phyloP scores from a whole-genome alignment of 805 yeast species.

The Wickerhamiella galacta region DNA sequence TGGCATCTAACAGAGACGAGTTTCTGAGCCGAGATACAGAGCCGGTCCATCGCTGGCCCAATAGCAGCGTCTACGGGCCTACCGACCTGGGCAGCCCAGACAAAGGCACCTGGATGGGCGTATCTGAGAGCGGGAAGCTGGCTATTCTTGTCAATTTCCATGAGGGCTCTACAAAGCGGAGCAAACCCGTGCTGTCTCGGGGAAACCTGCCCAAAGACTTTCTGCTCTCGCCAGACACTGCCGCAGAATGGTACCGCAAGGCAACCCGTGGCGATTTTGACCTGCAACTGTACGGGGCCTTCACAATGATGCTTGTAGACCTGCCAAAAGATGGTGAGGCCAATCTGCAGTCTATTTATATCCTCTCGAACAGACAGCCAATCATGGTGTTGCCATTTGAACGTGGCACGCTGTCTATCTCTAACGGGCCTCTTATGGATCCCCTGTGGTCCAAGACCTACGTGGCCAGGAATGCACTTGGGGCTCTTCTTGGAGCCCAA shows the following conservation, averaged over 20 bases:
- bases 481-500: slow-evolving; percentile 1
- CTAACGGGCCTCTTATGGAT: slow-evolving; percentile 46
- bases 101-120: slow-evolving; percentile 88
- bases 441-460: slow-evolving; percentile 59
- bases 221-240: slow-evolving; percentile 23
- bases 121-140: slow-evolving; percentile 39
- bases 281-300: slow-evolving; percentile 15
- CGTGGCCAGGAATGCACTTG: slow-evolving; percentile 33
- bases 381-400: slow-evolving; percentile 5
- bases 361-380: slow-evolving; percentile 8
- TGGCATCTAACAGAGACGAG: slow-evolving; percentile 81
- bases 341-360: slow-evolving; percentile 1
- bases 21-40: slow-evolving; percentile 57
- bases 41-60: slow-evolving; percentile 30
- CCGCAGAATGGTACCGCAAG: slow-evolving; percentile 33
- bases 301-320: slow-evolving; percentile 17
- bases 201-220: slow-evolving; percentile 36
- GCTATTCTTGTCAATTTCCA: slow-evolving; percentile 66
- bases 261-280: slow-evolving; percentile 14
- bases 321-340: slow-evolving; percentile 2
- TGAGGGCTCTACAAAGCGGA: slow-evolving; percentile 25
- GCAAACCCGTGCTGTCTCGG: slow-evolving; percentile 29
- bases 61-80: slow-evolving; percentile 42
- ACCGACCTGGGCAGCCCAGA: slow-evolving; percentile 53
- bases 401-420: slow-evolving; percentile 35